Evolutionary conservation across 306 rosid species (phyloP).

Genomic region (Cucumis melo): DNA sequence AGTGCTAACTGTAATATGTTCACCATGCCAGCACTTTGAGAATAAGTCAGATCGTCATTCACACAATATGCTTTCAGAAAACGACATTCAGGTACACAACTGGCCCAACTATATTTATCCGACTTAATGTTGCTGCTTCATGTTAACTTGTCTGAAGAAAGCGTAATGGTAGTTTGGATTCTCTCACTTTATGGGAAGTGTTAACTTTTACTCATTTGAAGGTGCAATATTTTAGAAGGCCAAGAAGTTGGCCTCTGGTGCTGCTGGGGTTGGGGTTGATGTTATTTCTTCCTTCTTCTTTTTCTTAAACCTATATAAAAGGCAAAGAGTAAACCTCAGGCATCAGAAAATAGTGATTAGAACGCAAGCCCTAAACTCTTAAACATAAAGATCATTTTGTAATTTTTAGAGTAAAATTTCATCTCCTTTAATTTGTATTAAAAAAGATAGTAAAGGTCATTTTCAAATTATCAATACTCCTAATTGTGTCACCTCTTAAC

Average conservation of each 20-base stretch:
- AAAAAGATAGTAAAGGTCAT: not conserved
- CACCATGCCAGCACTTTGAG: conserved; percentile 55
- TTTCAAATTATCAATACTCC: not conserved
- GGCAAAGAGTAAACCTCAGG: not conserved
- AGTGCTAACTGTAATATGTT: conserved; percentile 19
- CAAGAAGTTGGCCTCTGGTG: not conserved
- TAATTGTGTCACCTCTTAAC: not conserved
- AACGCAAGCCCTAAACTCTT: not conserved
- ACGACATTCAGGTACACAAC: conserved; percentile 62
- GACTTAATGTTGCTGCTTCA: not conserved
- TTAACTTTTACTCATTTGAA: not conserved
- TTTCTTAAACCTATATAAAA: not conserved
- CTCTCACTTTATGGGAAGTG: not conserved
- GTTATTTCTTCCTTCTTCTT: not conserved
- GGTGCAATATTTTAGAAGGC: not conserved
- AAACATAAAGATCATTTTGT: too few relatives aligned
- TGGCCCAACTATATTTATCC: not conserved
- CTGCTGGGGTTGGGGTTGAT: not conserved
- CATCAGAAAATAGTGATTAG: not conserved
- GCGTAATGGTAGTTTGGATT: not conserved
- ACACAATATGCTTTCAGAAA: conserved; percentile 65
- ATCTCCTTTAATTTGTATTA: not conserved
- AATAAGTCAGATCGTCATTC: conserved; percentile 51
- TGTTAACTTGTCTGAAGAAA: not conserved
- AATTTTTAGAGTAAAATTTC: not conserved